Base-by-base conservation (phyloP, 352 stramenopile species). In the Globisporangium viniferum region DNA sequence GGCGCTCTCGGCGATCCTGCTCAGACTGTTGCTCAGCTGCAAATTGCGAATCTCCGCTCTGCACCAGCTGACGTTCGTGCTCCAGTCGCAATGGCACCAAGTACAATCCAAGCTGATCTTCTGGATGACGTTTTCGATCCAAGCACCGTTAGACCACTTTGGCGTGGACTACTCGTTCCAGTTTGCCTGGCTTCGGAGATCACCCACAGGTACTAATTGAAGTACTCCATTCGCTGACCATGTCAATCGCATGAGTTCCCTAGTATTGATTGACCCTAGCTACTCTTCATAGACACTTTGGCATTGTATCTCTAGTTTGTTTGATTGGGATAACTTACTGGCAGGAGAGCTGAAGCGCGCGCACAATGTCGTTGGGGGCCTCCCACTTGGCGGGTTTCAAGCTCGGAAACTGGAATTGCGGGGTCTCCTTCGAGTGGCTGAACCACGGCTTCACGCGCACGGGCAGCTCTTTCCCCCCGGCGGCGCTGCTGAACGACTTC, bases 341-440 rank as follows among this genome's bases (percentile, higher is more conserved):
- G 63, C 81, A 90, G 36, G 79, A 70, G 24, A 79, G 73, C 48
- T 90, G 81, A 3, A 86, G 53, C 12, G 79, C 74, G 6, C 64
- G 76, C 27, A 91, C 83, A 6, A 79, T 73, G 4, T 84, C 72
- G 60, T 91, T 91, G 3, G 71, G 46, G 0, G 83, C 83, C 59
- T 88, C 78, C 78, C 78, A 88, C 31, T 72, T 77, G 12, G 78
- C 66, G 36, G 78, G 73, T 39, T 76, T 71, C 9, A 91, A 71
- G 15, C 74, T 75, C 41, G 83, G 83, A 48, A 91, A 91, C 66
- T 91, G 83, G 55, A 81, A 84, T 31, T 88, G 72, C 10, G 81
- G 79, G 0, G 70, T 76, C 62, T 91, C 81, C 5, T 31, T 69
- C 22, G 83, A 85, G 22, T 72, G 58, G 5, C 70, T 61, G 61